Base-by-base conservation (phyloP, 2,329 filamentous ascomycete species). In the Aspergillus quadricinctus region DNA sequence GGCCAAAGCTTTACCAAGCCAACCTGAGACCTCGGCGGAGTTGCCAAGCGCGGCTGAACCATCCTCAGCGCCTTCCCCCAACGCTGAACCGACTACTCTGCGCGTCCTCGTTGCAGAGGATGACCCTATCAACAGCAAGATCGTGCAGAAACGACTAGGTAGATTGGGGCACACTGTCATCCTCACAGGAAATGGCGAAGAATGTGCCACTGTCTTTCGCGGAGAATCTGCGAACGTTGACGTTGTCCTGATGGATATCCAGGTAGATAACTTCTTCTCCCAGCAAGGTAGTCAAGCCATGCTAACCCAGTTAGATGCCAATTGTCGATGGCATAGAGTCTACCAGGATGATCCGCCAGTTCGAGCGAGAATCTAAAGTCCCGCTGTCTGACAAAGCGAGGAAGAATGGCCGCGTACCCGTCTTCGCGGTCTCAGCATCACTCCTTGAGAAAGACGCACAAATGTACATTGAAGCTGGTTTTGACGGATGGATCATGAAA, bases 401-500 rank as follows among this genome's bases (percentile, higher is more conserved):
- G 1, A 69, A 76, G 1, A 88, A 90, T 52, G 83, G 84, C 25
- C 83, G 88, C 37, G 81, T 93, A 0, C 90, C 92, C 0, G 88
- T 96, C 50, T 92, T 96, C 65, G 92, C 91, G 0, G 92, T 96
- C 0, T 96, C 92, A 0, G 92, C 92, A 2, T 94, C 90, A 0
- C 77, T 96, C 0, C 67, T 90, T 1, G 92, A 96, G 69, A 82
- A 79, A 19, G 83, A 92, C 48, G 82, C 78, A 51, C 78, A 87
- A 43, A 82, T 74, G 0, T 96, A 96, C 63, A 82, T 91, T 46
- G 80, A 88, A 48, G 85, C 86, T 6, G 92, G 92, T 0, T 96
- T 96, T 63, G 91, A 96, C 63, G 92, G 88, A 25, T 96, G 91
- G 91, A 92, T 96, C 27, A 77, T 95, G 56, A 96, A 96, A 67